Conservation (phyloP, 345 rosid species). For the Kernera saxatilis region DNA sequence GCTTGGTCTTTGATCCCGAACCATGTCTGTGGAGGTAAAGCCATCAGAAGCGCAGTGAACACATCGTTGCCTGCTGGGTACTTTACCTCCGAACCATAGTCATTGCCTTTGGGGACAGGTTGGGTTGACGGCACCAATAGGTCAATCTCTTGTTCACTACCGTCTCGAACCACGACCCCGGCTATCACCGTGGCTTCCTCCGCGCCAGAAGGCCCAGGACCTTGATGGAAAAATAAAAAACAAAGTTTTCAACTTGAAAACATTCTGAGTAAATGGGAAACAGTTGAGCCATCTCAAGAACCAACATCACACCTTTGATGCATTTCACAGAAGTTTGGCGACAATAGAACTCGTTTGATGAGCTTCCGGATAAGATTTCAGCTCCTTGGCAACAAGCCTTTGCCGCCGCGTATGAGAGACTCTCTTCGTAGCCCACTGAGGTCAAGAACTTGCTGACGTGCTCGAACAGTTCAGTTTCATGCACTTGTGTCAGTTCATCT, state of each 20-base stretch:
- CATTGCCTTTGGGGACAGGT: slow-evolving; percentile 32
- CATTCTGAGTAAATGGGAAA: no score
- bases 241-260: no score
- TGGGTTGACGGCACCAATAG: slow-evolving; percentile 19
- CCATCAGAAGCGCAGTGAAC: slow-evolving; percentile 60
- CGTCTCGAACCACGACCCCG: slow-evolving; percentile 32
- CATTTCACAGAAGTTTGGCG: slow-evolving; percentile 54
- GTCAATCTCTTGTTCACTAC: slow-evolving; percentile 45
- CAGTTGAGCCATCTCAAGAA: background rate
- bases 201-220: background rate
- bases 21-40: slow-evolving; percentile 82
- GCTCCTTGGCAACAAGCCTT: slow-evolving; percentile 75
- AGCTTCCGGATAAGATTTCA: slow-evolving; percentile 49
- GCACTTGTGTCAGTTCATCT: slow-evolving; percentile 37
- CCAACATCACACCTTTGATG: slow-evolving; percentile 26
- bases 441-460: slow-evolving; percentile 40
- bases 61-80: slow-evolving; percentile 55
- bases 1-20: slow-evolving; percentile 53
- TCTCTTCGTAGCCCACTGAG: slow-evolving; percentile 26
- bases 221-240: background rate
- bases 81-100: slow-evolving; percentile 32
- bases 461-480: slow-evolving; percentile 36
- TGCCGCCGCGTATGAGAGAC: slow-evolving; percentile 52
- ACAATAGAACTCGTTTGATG: slow-evolving; percentile 41
- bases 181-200: slow-evolving; percentile 8